A percentile compares a stretch with the other conserved stretches of the same genome.
Conservation (phyloP, 352 stramenopile species). For the Elongisporangium prolatum region DNA sequence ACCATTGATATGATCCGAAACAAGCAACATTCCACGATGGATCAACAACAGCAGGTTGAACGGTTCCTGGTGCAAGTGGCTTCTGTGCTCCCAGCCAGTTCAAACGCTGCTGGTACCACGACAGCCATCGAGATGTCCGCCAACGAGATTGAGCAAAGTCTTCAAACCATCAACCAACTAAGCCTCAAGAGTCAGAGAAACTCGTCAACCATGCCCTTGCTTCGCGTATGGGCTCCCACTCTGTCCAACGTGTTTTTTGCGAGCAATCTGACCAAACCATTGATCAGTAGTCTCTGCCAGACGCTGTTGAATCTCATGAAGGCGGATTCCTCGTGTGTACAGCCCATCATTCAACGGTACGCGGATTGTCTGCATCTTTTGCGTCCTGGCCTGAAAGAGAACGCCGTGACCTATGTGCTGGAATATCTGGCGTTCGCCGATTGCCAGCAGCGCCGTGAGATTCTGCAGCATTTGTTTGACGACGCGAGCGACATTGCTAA, state of each 20-base stretch:
- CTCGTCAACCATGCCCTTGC: conserved; percentile 22
- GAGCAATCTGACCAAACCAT: conserved; percentile 45
- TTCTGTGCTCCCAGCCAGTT: conserved; percentile 8
- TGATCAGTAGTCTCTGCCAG: conserved; percentile 61
- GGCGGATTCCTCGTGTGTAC: conserved; percentile 32
- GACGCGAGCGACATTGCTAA: conserved; percentile 75
- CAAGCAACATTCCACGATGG: conserved; percentile 34
- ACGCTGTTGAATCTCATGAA: conserved; percentile 60
- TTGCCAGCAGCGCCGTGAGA: conserved; percentile 30
- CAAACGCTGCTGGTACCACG: background rate
- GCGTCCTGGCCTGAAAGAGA: conserved; percentile 53
- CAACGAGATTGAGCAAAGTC: conserved; percentile 15
- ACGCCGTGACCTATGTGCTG: conserved; percentile 49
- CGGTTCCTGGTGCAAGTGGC: conserved; percentile 31
- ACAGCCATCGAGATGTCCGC: conserved; percentile 18
- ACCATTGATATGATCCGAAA: conserved; percentile 27
- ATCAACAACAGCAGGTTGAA: conserved; percentile 51
- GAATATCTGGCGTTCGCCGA: conserved; percentile 67
- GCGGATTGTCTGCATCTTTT: conserved; percentile 40
- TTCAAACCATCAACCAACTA: conserved; percentile 42
- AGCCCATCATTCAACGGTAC: conserved; percentile 34
- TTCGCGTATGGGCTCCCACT: conserved; percentile 33
- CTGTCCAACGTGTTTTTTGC: conserved; percentile 35
- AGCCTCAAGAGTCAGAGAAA: conserved; percentile 42
- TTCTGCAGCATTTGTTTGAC: conserved; percentile 66